Base-by-base conservation (phyloP, 192 early-diverging fungal genomes). In the Geranomyces michiganensis region DNA sequence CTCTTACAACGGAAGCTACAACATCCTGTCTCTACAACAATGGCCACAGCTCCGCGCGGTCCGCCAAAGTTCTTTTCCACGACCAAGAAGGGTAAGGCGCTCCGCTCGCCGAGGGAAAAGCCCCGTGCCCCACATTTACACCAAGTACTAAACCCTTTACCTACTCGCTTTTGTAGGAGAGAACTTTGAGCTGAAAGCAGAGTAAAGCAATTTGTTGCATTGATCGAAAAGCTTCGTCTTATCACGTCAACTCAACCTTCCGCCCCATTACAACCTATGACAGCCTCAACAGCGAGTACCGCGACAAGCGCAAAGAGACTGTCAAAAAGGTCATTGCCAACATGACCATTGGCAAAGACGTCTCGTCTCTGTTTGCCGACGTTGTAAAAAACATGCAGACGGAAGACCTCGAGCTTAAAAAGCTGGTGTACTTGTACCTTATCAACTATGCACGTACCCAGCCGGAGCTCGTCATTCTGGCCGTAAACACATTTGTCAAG, bases 341-440 rank as follows among this genome's bases (percentile, higher is more conserved):
- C 80, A 99, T 99, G 97, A 99, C 97, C 10, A 93, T 99, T 33
- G 97, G 97, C 68, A 99, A 99, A 73, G 97, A 99, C 77, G 96
- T 99, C 67, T 91, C 89, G 66, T 88, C 89, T 0, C 84, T 99
- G 26, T 99, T 99, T 63, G 92, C 96, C 0, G 96, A 99, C 69
- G 95, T 99, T 21, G 87, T 99, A 41, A 98, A 98, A 76, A 96
- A 96, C 84, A 99, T 99, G 97, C 95, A 98, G 77, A 98, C 96
- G 1, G 96, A 97, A 65, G 93, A 98, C 79, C 80, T 99, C 43
- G 96, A 99, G 73, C 80, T 96, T 68, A 99, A 99, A 78, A 99
- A 99, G 81, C 87, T 99, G 67, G 92, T 97, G 33, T 99, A 99
- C 73, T 79, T 99, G 66, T 99, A 97, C 76, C 80, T 99, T 64